phyloP scores from a whole-genome alignment of 371 early-diverging fungal genomes.

The Mortierella sp. region DNA sequence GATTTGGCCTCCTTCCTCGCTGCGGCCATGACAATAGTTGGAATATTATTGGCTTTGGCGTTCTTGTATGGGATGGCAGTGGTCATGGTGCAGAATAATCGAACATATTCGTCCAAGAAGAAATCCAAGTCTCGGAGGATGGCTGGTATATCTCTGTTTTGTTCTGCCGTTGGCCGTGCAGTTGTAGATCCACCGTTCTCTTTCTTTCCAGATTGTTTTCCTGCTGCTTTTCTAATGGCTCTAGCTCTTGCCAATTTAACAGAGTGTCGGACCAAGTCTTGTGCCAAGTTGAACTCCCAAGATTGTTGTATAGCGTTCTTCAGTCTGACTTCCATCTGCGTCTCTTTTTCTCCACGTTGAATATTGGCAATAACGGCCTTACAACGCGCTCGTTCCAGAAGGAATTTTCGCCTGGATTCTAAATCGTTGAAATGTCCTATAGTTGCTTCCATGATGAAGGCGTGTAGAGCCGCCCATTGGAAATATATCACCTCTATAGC shows the following conservation, averaged over 20 bases:
- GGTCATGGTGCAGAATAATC: neutral
- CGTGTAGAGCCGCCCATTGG: no score
- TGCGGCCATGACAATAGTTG: neutral
- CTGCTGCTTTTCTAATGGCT: neutral
- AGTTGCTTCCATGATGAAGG: neutral
- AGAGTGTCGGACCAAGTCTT: neutral
- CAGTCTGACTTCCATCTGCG: neutral
- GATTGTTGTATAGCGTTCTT: neutral
- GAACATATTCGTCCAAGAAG: conserved; percentile 22
- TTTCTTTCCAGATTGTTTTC: neutral
- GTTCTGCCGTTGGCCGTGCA: neutral
- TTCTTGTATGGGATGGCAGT: neutral
- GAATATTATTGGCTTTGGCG: neutral
- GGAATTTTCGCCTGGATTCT: neutral
- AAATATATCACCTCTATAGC: no score
- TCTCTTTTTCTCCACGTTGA: neutral
- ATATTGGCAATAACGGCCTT: neutral
- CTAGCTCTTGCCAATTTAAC: neutral
- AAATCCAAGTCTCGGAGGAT: neutral
- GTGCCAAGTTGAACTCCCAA: conserved; percentile 4
- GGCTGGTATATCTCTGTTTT: neutral
- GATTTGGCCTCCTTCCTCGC: neutral
- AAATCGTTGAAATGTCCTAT: neutral
- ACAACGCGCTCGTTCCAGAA: conserved; percentile 9
- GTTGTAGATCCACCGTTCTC: neutral